Base-by-base conservation (phyloP, 176 grass and related monocot genomes). In the Rhynchospora pubera region DNA sequence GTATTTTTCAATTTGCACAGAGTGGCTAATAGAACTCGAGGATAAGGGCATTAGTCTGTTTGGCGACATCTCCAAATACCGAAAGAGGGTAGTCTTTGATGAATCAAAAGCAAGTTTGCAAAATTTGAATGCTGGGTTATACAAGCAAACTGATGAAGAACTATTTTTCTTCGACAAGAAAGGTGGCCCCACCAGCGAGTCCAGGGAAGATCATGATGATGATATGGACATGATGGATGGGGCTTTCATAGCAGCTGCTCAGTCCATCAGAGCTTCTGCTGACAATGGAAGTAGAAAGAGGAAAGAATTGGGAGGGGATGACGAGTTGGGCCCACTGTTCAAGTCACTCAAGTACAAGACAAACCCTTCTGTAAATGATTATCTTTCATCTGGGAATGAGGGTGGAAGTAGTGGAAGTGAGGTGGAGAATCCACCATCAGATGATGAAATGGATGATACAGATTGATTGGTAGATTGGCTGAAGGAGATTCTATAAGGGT, bases 131-230 rank as follows among this genome's bases (percentile, higher is more conserved):
- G 26, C 74, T 22, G 60, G 90, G 66, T 34, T 45, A n/a, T 53
- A 59, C 59, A 85, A 87, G 52, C 53, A 51, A 61, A 69, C 66
- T 77, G 84, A 90, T 30, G 89, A 80, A 12, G 87, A 90, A 5
- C 82, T 95, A 78, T 99, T 95, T 86, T 95, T 95, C 48, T 84
- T 93, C 50, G 96, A 95, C 84, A 93, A 95, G 55, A 86, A 89
- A 85, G 88, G 83, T 11, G 39, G 21, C 62, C 60, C 26, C 83
- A 85, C n/a, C 14, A 60, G 82, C 1, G 75, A 83, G 6, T 77
- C 14, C 1, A 77, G 16, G 72, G 72, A 56, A 28, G 72, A 56
- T 77, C 47, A 34, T 9, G 84, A 80, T 84, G 87, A 74, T 77
- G 77, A 82, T 57, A 95, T 91, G 85, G 86, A 90, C 84, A 89